Base-by-base conservation (phyloP, 1,139 yeast genomes). In the Sporopachydermia cereana region DNA sequence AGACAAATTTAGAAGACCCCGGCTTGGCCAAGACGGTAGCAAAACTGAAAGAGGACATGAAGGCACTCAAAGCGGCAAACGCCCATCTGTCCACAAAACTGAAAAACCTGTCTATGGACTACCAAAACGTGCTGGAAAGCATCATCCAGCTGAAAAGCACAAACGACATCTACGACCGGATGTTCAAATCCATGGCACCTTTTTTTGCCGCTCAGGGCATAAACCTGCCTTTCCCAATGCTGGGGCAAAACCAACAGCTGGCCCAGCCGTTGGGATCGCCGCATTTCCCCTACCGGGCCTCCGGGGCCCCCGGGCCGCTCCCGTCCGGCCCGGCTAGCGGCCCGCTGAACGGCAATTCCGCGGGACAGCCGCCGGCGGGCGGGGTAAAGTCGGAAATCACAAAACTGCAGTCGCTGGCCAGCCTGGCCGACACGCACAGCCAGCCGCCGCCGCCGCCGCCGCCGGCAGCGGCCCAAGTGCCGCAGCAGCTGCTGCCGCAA, bases 81-180 rank as follows among this genome's bases (percentile, higher is more conserved):
- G 58, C 64, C 49, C 49, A 55, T 41, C 52, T 77, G 48, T 54
- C 56, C 50, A 63, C 67, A 30, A 82, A 77, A 44, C 50, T 76
- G 34, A 68, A 65, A 45, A 55, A 69, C 3, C 54, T 77, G 51
- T 71, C 73, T 48, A 66, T 72, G 25, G 79, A 79, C 57, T 82
- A 80, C 55, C 78, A 79, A 49, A 73, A 84, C 2, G 68, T 83
- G 25, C 67, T 81, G 42, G 84, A 80, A 46, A 74, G 76, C 48
- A 60, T 81, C 42, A 69, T 81, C 17, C 66, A 77, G 0, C 61
- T 79, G 48, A 77, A 76, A 53, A 66, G 71, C 16, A 65, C 71
- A 20, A 76, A 78, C 56, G 85, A 79, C 53, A 65, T 79, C 36
- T 41, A 41, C 21, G 43, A 41, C 9, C 21, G 18, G 20, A 9